Base-by-base conservation (phyloP, 805 yeast genomes). In the Wickerhamiella alocasiicola region DNA sequence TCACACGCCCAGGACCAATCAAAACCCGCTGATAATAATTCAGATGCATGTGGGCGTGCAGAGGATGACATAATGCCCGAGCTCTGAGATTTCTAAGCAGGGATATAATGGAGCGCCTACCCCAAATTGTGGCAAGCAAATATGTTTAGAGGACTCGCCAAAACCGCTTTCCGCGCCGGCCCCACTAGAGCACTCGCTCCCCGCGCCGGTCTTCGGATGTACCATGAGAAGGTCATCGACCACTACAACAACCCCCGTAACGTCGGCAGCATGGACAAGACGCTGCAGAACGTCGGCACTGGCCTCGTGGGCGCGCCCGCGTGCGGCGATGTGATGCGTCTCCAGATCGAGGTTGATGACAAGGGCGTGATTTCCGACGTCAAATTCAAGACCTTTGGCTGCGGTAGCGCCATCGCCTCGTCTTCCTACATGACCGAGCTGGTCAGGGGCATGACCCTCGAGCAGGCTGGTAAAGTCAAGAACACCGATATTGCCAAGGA, bases 241-340 rank as follows among this genome's bases (percentile, higher is more conserved):
- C 98, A 91, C 60, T 91, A 91, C 63, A 77, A 82, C 55, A 87
- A 88, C 65, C 98, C 98, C 46, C 74, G 98, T 62, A 91, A 91
- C 57, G 97, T 91, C 20, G 98, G 98, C 13, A 73, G 95, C 5
- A 65, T 91, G 61, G 84, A 87, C 63, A 85, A 87, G 63, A 70
- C 68, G 41, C 71, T 74, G 44, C 55, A 64, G 13, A 73, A 76
- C 50, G 96, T 91, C 9, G 98, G 98, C 32, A 91, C 97, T 1
- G 98, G 98, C 1, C 70, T 91, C 33, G 98, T 91, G 12, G 98
- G 98, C 43, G 97, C 98, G 0, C 97, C 98, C 42, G 98, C 98
- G 0, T 91, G 98, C 66, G 98, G 98, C 42, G 98, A 91, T 66
- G 98, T 91, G 33, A 91, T 91, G 95, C 80, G 94, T 65, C 71